These are phyloP conservation scores for Catunica adiposa DNA, from an alignment of 2,329 filamentous ascomycete genomes.

Conservation along the genomic window DNA sequence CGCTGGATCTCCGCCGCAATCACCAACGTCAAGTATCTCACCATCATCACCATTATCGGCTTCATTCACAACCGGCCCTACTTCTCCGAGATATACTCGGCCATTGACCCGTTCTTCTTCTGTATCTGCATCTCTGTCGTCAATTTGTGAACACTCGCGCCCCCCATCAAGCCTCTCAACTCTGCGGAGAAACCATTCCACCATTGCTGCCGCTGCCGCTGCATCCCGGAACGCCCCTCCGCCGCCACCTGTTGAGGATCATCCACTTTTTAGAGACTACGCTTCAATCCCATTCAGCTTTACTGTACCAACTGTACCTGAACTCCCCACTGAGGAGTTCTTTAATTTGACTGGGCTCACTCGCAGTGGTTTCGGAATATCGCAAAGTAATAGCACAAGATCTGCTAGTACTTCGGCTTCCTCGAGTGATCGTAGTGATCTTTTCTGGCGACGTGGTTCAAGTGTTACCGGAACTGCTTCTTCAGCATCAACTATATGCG, in stretches of 20 bases:
- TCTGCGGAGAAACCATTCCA: constrained; percentile 3
- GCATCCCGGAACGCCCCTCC: constrained; percentile 6
- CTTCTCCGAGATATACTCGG: not conserved
- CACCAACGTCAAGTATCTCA: not conserved
- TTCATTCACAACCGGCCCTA: not conserved
- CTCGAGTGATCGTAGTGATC: constrained; percentile 3
- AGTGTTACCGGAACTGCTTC: constrained; percentile 10
- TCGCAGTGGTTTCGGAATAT: not conserved
- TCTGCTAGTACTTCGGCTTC: constrained; percentile 5
- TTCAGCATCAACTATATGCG: constrained; percentile 9
- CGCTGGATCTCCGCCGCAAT: not conserved
- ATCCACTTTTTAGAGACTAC: constrained; percentile 11
- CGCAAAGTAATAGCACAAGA: constrained; percentile 8
- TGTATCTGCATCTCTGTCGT: not conserved
- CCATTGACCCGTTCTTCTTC: not conserved
- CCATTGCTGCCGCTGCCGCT: constrained; percentile 7
- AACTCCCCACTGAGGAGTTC: not conserved
- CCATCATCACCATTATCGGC: not conserved
- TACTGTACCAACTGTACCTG: not conserved
- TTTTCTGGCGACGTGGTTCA: constrained; percentile 4
- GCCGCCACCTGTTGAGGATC: constrained; percentile 9
- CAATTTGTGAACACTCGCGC: not conserved
- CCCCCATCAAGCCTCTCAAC: not conserved
- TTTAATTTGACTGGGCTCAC: not conserved
- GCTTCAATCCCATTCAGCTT: not conserved